These are phyloP conservation scores for Catharanthus roseus DNA, from an alignment of 257 asterid species.

Conservation along the genomic window DNA sequence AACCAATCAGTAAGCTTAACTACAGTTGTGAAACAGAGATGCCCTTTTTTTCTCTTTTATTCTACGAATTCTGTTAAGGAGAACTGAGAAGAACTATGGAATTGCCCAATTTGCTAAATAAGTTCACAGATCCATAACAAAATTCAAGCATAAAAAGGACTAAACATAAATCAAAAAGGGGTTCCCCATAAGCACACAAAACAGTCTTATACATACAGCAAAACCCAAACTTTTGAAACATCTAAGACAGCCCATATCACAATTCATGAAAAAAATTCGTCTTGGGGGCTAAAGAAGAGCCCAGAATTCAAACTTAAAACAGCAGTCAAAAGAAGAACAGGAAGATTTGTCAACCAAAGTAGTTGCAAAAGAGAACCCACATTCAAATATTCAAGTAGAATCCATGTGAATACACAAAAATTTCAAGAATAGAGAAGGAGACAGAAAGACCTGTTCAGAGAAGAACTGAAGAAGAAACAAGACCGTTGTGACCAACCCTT, in stretches of 20 bases:
- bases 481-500: slow-evolving; percentile 22
- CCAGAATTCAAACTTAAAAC: slow-evolving; percentile 6
- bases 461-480: slow-evolving; percentile 4
- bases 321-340: slow-evolving; percentile 16
- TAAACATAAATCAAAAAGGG: slow-evolving; percentile 1
- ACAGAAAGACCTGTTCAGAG: slow-evolving; percentile 10
- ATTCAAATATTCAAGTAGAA: not conserved
- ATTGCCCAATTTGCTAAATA: slow-evolving; percentile 12
- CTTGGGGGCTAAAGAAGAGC: not conserved
- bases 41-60: slow-evolving; percentile 4
- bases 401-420: not conserved
- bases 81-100: slow-evolving; percentile 14
- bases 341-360: slow-evolving; percentile 6
- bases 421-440: slow-evolving; percentile 11
- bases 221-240: slow-evolving; percentile 4
- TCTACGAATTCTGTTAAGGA: slow-evolving; percentile 3
- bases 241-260: slow-evolving; percentile 26
- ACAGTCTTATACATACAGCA: not conserved
- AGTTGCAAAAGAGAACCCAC: slow-evolving; percentile 1
- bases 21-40: slow-evolving; percentile 12
- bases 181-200: not conserved
- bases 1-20: slow-evolving; percentile 2
- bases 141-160: slow-evolving; percentile 8
- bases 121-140: slow-evolving; percentile 20
- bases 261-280: slow-evolving; percentile 3